Conservation (phyloP, 257 asterid genomes). For the Apocynum venetum region DNA sequence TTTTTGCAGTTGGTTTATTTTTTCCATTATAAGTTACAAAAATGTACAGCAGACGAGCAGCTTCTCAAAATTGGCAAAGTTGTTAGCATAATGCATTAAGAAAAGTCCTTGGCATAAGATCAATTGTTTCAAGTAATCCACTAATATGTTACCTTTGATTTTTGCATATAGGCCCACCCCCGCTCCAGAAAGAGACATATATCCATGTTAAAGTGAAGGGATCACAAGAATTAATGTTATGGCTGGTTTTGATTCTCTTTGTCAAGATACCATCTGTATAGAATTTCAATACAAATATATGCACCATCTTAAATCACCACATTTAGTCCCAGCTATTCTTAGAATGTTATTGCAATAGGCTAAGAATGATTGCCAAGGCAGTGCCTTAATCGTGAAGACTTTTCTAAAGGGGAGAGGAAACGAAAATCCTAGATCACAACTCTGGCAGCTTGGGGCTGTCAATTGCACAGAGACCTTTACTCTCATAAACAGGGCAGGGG, state of each 20-base stretch:
- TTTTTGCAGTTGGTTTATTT: neutral
- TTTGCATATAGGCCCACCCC: neutral
- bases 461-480: neutral
- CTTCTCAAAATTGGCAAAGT: neutral
- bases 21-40: neutral
- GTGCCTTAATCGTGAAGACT: neutral
- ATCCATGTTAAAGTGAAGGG: neutral
- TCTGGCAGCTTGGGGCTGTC: neutral
- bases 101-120: neutral
- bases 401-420: neutral
- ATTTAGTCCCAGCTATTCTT: neutral
- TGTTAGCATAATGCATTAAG: neutral
- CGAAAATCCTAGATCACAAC: neutral
- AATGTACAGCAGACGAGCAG: neutral
- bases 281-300: neutral
- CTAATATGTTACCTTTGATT: neutral
- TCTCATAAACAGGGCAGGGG: neutral
- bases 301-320: neutral
- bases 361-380: neutral
- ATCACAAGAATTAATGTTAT: neutral
- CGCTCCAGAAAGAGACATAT: neutral
- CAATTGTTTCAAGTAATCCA: neutral
- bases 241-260: neutral
- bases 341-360: neutral
- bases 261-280: neutral